Conservation (phyloP, 192 early-diverging fungal species). For the Linnemannia hyalina region DNA sequence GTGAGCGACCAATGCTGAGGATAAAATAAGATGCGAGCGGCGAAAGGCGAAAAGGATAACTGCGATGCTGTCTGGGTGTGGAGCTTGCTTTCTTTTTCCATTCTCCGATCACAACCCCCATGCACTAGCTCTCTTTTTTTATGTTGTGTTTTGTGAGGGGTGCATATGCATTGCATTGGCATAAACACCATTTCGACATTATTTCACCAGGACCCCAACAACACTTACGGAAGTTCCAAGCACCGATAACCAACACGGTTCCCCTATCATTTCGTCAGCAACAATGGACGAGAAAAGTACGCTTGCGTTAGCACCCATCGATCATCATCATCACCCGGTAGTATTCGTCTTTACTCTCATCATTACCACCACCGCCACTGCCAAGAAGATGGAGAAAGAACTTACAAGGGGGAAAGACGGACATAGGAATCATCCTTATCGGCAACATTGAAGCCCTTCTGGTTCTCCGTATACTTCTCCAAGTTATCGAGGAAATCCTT, state of each 20-base stretch:
- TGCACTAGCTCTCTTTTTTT: not conserved
- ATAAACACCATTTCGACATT: not conserved
- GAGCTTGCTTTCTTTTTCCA: not conserved
- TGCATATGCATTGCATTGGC: not conserved
- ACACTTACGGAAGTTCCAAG: slow-evolving; percentile 69
- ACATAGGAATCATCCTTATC: slow-evolving; percentile 35
- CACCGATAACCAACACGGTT: slow-evolving; percentile 56
- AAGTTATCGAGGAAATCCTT: slow-evolving; percentile 28
- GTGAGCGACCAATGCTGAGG: not conserved
- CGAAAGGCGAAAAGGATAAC: not conserved
- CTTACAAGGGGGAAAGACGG: slow-evolving; percentile 47
- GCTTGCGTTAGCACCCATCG: not conserved
- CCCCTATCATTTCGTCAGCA: slow-evolving; percentile 26
- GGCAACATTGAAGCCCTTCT: slow-evolving; percentile 1
- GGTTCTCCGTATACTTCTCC: slow-evolving; percentile 19
- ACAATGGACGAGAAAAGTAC: not conserved
- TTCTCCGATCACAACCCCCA: not conserved
- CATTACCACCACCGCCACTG: not conserved
- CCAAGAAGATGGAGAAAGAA: not conserved
- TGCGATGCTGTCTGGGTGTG: not conserved
- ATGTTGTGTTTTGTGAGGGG: not conserved
- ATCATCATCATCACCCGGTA: not conserved
- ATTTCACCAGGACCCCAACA: not conserved
- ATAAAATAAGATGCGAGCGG: not conserved
- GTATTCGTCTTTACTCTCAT: not conserved